Conservation (phyloP, 2,329 filamentous ascomycete genomes). For the Xylaria sp. region DNA sequence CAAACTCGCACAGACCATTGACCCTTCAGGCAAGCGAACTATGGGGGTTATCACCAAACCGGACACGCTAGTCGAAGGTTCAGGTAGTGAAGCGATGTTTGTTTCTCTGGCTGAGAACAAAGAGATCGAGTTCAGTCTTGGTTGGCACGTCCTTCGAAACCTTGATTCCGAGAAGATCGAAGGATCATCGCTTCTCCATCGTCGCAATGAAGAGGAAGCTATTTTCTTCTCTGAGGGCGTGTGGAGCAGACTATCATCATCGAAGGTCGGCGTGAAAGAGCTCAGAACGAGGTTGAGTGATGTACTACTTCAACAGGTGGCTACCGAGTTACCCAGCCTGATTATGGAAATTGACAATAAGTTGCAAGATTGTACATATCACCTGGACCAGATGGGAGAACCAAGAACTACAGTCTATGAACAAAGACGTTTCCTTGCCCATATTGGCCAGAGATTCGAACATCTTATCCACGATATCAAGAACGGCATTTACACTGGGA, state of each 20-base stretch:
- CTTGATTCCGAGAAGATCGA: conserved; percentile 52
- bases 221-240: conserved; percentile 57
- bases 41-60: conserved; percentile 64
- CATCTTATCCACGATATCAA: conserved; percentile 56
- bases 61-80: conserved; percentile 52
- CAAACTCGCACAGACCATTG: conserved; percentile 55
- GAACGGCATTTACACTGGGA: conserved; percentile 62
- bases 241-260: conserved; percentile 53
- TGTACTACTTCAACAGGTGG: conserved; percentile 61
- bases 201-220: conserved; percentile 55
- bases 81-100: conserved; percentile 55
- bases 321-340: conserved; percentile 58
- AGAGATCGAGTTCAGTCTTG: conserved; percentile 60
- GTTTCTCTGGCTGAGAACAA: conserved; percentile 58
- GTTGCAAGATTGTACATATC: conserved; percentile 30
- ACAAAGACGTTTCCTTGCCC: conserved; percentile 60
- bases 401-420: conserved; percentile 58
- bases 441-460: conserved; percentile 58
- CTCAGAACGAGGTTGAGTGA: conserved; percentile 62
- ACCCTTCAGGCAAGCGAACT: conserved; percentile 55
- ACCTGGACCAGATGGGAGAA: conserved; percentile 56
- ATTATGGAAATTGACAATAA: conserved; percentile 55
- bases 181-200: conserved; percentile 43
- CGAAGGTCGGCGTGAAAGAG: conserved; percentile 58
- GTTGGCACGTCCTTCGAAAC: conserved; percentile 66